These are phyloP conservation scores for Lachnellula occidentalis DNA, from an alignment of 2,329 filamentous ascomycete species.

Conservation along the genomic window DNA sequence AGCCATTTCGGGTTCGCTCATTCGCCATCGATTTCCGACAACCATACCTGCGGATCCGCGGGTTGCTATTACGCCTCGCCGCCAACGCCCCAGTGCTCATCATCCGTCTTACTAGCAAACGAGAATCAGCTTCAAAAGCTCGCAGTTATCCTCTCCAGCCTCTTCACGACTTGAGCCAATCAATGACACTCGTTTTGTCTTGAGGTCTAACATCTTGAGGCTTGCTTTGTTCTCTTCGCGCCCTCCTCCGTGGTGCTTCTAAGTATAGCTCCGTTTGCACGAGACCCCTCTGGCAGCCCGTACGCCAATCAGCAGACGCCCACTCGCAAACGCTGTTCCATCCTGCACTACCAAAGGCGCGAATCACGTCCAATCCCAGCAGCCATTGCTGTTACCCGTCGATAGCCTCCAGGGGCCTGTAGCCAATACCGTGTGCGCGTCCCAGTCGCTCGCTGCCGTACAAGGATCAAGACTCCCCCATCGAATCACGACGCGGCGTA, in stretches of 20 bases:
- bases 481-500: constrained; percentile 8
- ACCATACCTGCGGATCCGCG: constrained; percentile 14
- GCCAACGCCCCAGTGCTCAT: neutral
- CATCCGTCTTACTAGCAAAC: neutral
- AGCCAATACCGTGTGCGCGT: constrained; percentile 1
- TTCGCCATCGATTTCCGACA: constrained; percentile 13
- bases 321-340: constrained; percentile 14
- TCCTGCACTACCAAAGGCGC: constrained; percentile 14
- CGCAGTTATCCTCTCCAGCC: neutral
- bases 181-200: no score
- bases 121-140: neutral
- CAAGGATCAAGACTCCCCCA: neutral
- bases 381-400: neutral
- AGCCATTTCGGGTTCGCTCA: constrained; percentile 7
- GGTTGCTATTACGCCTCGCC: constrained; percentile 4
- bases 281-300: neutral
- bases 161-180: neutral
- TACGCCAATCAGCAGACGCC: constrained; percentile 16
- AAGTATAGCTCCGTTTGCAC: constrained; percentile 23
- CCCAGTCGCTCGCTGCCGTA: neutral
- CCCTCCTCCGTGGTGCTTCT: constrained; percentile 16
- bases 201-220: neutral
- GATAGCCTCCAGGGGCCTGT: neutral
- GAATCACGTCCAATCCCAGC: constrained; percentile 25
- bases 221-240: constrained; percentile 8